Conservation (phyloP, 2,329 filamentous ascomycete genomes). For the Aspergillus sp. region DNA sequence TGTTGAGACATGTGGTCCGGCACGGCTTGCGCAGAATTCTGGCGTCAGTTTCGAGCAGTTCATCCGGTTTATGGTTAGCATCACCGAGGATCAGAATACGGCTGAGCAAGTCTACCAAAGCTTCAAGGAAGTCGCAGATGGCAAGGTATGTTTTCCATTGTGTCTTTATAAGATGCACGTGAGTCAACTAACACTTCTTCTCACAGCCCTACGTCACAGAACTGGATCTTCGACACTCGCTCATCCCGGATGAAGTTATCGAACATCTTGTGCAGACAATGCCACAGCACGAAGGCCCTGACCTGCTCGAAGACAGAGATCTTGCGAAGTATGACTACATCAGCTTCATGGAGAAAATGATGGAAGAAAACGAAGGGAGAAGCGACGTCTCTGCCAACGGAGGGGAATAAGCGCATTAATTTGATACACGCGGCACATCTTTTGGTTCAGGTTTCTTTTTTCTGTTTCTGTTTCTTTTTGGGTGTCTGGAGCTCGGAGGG, state of each 20-base stretch:
- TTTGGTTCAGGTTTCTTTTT: conserved; percentile 14
- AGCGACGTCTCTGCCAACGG: conserved; percentile 14
- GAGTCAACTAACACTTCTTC: conserved; percentile 6
- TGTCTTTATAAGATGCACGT: neutral
- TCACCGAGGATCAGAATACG: conserved; percentile 97
- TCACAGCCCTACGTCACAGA: conserved; percentile 84
- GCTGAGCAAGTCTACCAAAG: conserved; percentile 98
- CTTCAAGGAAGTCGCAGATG: conserved; percentile 94
- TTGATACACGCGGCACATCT: conserved; percentile 7
- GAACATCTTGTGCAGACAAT: conserved; percentile 84
- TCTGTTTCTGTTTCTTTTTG: conserved; percentile 7
- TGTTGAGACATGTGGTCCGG: conserved; percentile 63
- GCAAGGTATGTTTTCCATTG: conserved; percentile 54
- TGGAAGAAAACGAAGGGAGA: conserved; percentile 36
- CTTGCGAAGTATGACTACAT: conserved; percentile 92
- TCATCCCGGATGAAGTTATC: conserved; percentile 95
- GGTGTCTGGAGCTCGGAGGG: conserved; percentile 14
- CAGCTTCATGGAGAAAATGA: conserved; percentile 87
- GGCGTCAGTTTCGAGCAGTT: conserved; percentile 97
- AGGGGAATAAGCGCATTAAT: conserved; percentile 9
- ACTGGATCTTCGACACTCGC: conserved; percentile 85
- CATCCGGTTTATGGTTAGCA: conserved; percentile 98
- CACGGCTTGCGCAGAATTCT: conserved; percentile 49
- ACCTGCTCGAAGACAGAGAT: conserved; percentile 75
- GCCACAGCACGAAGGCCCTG: conserved; percentile 73